Conservation (phyloP, 768 basidiomycete species). For the Clavulina sp. region DNA sequence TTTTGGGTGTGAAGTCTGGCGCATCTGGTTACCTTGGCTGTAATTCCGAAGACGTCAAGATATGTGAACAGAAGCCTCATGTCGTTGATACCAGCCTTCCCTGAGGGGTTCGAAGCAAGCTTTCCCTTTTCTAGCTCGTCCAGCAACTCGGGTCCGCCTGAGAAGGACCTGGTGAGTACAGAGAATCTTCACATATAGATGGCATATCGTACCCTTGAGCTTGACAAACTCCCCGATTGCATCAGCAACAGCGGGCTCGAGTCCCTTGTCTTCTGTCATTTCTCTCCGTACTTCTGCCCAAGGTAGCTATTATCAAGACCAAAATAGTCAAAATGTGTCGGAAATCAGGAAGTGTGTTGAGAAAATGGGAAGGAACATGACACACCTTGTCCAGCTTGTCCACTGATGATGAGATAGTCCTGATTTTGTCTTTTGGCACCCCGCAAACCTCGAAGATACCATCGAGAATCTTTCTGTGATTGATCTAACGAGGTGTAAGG, state of each 20-base stretch:
- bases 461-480: constrained; percentile 92
- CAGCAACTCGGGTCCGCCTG: constrained; percentile 67
- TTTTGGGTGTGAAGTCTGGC: background rate
- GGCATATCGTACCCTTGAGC: constrained; percentile 50
- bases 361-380: background rate
- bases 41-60: constrained; percentile 60
- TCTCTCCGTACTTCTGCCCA: constrained; percentile 90
- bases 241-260: constrained; percentile 67
- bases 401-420: constrained; percentile 86
- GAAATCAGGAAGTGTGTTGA: background rate
- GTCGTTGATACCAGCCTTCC: constrained; percentile 69
- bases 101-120: constrained; percentile 52
- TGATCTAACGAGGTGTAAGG: constrained; percentile 36
- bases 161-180: background rate
- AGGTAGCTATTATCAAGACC: no score
- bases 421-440: constrained; percentile 75
- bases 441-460: constrained; percentile 95
- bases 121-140: constrained; percentile 47
- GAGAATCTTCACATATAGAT: background rate
- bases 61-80: constrained; percentile 75
- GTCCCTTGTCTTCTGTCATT: constrained; percentile 91
- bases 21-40: constrained; percentile 40
- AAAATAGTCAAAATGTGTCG: background rate
- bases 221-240: constrained; percentile 95
- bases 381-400: constrained; percentile 94